phyloP scores from a whole-genome alignment of 202 grass and related monocot genomes.

The Setaria viridis region DNA sequence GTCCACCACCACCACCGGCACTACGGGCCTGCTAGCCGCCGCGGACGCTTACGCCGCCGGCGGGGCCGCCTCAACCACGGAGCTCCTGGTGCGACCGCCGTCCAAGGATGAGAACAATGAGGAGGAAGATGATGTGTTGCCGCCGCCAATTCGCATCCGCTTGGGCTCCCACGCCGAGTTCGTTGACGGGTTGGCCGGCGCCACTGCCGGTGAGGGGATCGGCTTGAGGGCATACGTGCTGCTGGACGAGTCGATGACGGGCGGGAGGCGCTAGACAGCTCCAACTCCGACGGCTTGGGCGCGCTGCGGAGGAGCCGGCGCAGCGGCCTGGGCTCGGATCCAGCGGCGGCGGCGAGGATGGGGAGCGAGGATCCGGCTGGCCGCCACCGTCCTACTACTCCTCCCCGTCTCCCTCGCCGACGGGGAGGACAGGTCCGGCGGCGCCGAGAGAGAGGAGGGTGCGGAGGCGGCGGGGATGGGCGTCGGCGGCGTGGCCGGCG shows the following conservation, averaged over 20 bases:
- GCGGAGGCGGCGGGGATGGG: too few relatives aligned
- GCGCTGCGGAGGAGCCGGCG: too few relatives aligned
- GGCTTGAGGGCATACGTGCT: constrained; percentile 62
- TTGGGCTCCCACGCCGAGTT: constrained; percentile 64
- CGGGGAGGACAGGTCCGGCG: too few relatives aligned
- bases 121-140: constrained; percentile 67
- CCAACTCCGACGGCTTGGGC: too few relatives aligned
- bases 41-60: constrained; percentile 39
- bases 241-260: constrained; percentile 57
- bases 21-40: constrained; percentile 24
- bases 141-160: constrained; percentile 75
- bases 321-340: too few relatives aligned
- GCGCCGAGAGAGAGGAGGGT: too few relatives aligned
- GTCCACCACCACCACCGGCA: constrained; percentile 77
- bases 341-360: too few relatives aligned
- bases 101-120: constrained; percentile 74
- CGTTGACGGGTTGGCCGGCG: constrained; percentile 42
- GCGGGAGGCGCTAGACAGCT: background rate
- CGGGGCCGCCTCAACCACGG: constrained; percentile 48
- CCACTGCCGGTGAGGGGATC: constrained; percentile 45
- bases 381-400: too few relatives aligned
- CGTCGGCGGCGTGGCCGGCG: too few relatives aligned
- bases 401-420: too few relatives aligned
- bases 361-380: too few relatives aligned
- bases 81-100: constrained; percentile 30